These are phyloP conservation scores for Penicillium canariense DNA, from an alignment of 495 filamentous ascomycete species.

Conservation along the genomic window DNA sequence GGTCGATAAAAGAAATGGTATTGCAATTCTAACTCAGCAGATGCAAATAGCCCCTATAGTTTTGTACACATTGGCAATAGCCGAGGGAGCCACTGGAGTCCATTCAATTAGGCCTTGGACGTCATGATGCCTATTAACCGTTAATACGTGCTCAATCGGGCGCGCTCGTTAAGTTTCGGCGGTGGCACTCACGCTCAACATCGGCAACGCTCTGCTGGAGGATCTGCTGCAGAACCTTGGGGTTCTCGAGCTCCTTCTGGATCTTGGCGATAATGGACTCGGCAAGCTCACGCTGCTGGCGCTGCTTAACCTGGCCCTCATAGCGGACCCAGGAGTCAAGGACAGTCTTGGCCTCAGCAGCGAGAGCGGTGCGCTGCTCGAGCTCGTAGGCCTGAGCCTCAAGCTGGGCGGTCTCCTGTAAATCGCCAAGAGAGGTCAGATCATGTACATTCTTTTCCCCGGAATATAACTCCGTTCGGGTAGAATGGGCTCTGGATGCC, in stretches of 20 bases:
- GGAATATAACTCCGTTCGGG: background rate
- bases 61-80: conserved; percentile 49
- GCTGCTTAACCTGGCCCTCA: conserved; percentile 96
- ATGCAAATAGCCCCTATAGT: conserved; percentile 44
- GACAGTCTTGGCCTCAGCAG: conserved; percentile 87
- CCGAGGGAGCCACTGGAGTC: conserved; percentile 33
- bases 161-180: background rate
- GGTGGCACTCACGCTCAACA: conserved; percentile 80
- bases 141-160: conserved; percentile 23
- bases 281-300: conserved; percentile 94
- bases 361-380: conserved; percentile 88
- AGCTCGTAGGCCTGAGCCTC: conserved; percentile 96
- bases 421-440: conserved; percentile 12
- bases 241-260: conserved; percentile 96
- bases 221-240: conserved; percentile 90
- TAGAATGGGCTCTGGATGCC: background rate
- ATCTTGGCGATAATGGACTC: conserved; percentile 92
- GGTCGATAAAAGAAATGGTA: conserved; percentile 29
- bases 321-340: conserved; percentile 99
- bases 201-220: conserved; percentile 92
- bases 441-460: background rate
- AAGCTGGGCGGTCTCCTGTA: conserved; percentile 90
- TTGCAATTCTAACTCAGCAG: conserved; percentile 45
- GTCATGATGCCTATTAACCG: conserved; percentile 48
- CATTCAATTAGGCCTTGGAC: conserved; percentile 51